A percentile compares a stretch with the other conserved stretches of the same genome.
Evolutionary conservation across 768 basidiomycete species (phyloP).

Genomic region (Coprinopsis strossmayeri): DNA sequence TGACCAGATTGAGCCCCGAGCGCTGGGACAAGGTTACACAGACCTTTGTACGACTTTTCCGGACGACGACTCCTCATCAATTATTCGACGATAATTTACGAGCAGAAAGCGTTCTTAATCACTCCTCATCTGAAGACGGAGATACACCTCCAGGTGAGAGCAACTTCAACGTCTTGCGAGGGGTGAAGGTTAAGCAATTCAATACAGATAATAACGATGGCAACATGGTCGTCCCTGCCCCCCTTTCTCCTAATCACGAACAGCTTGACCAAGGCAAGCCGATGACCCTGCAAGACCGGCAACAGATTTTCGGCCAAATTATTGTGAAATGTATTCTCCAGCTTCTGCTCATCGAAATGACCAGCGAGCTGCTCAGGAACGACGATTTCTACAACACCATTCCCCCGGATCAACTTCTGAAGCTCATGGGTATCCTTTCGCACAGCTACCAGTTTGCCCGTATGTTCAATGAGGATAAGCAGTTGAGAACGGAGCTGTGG

Average conservation of each 20-base stretch:
- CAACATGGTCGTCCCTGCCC: slow-evolving; percentile 75
- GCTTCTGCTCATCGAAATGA: slow-evolving; percentile 92
- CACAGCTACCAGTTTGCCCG: slow-evolving; percentile 98
- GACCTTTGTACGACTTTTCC: slow-evolving; percentile 94
- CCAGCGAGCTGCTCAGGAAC: slow-evolving; percentile 91
- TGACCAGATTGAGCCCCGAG: slow-evolving; percentile 71
- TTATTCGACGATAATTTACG: slow-evolving; percentile 90
- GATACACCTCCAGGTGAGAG: slow-evolving; percentile 36
- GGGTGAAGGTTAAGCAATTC: no score
- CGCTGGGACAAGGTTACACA: slow-evolving; percentile 91
- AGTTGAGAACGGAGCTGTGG: slow-evolving; percentile 93
- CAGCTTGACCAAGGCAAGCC: slow-evolving; percentile 25
- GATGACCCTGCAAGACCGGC: slow-evolving; percentile 59
- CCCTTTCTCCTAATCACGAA: slow-evolving; percentile 72
- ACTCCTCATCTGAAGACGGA: slow-evolving; percentile 16
- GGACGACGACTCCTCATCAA: slow-evolving; percentile 95
- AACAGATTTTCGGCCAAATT: slow-evolving; percentile 93
- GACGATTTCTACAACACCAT: slow-evolving; percentile 88
- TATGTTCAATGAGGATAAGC: slow-evolving; percentile 97
- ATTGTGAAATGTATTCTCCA: slow-evolving; percentile 99
- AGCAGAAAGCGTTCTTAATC: slow-evolving; percentile 57
- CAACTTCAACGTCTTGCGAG: no score
- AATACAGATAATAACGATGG: slow-evolving; percentile 37
- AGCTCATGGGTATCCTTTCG: slow-evolving; percentile 92
- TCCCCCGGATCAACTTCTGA: slow-evolving; percentile 87